Conservation (phyloP, 2,329 filamentous ascomycete genomes). For the Orbilia javanica region DNA sequence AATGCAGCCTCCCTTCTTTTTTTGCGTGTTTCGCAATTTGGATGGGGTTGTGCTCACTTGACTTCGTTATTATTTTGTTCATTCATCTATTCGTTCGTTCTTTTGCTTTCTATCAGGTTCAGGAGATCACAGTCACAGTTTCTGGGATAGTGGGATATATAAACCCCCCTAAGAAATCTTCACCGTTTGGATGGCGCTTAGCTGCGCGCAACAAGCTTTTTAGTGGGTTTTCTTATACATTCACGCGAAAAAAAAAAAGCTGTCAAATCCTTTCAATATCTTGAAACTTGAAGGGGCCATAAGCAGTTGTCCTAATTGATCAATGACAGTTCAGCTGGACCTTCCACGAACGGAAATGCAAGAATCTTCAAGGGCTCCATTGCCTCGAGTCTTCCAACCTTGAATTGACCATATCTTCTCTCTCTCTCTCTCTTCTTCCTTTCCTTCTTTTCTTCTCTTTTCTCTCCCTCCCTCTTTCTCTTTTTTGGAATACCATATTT, state of each 20-base stretch:
- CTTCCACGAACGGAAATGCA: conserved; percentile 20
- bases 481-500: background rate
- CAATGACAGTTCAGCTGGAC: conserved; percentile 12
- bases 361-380: conserved; percentile 13
- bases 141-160: conserved; percentile 26
- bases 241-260: background rate
- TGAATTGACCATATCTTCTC: background rate
- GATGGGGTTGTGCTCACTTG: background rate
- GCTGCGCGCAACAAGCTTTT: background rate
- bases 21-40: conserved; percentile 24
- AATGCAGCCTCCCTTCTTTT: background rate
- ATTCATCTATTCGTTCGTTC: background rate
- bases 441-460: background rate
- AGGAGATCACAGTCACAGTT: conserved; percentile 30
- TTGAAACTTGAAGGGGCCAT: background rate
- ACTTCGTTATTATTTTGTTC: background rate
- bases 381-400: conserved; percentile 20
- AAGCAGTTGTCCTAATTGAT: conserved; percentile 13
- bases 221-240: background rate
- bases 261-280: background rate
- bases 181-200: background rate
- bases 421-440: background rate
- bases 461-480: background rate
- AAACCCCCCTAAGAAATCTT: background rate
- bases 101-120: conserved; percentile 2